Percentiles rank a stretch among this genome's conserved stretches.
phyloP scores from a whole-genome alignment of 1,284 basidiomycete species.

The Apiotrichum gamsii region DNA sequence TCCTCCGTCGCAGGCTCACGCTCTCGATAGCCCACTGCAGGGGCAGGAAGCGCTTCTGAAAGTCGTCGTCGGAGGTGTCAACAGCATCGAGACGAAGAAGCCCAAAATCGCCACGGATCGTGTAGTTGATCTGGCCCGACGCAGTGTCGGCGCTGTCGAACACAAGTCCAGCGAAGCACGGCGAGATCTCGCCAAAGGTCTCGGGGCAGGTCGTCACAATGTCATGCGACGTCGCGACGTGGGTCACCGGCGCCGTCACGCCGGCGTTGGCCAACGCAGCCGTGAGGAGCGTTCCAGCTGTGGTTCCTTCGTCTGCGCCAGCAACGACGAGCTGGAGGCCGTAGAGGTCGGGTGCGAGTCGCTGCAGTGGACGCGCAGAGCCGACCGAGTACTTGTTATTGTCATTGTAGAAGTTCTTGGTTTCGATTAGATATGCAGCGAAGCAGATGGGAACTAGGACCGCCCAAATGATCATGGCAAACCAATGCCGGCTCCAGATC shows the following conservation, averaged over 20 bases:
- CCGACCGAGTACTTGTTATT: constrained; percentile 54
- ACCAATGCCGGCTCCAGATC: constrained; percentile 18
- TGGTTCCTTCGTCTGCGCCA: not conserved
- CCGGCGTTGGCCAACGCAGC: constrained; percentile 53
- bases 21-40: constrained; percentile 71
- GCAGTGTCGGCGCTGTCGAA: constrained; percentile 58
- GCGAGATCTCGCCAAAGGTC: constrained; percentile 63
- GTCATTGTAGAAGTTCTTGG: constrained; percentile 6
- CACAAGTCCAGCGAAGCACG: constrained; percentile 64
- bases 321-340: constrained; percentile 52
- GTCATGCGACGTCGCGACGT: constrained; percentile 49
- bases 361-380: constrained; percentile 52
- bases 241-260: constrained; percentile 47
- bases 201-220: constrained; percentile 60
- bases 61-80: constrained; percentile 60
- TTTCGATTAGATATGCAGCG: constrained; percentile 47
- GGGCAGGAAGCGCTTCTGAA: constrained; percentile 60
- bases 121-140: constrained; percentile 55
- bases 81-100: constrained; percentile 60
- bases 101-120: constrained; percentile 62
- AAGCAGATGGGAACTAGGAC: constrained; percentile 63
- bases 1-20: constrained; percentile 42
- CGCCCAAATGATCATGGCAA: constrained; percentile 63
- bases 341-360: constrained; percentile 54
- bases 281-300: constrained; percentile 51